phyloP scores from a whole-genome alignment of 805 yeast species.

The Komagataella pseudopastoris region DNA sequence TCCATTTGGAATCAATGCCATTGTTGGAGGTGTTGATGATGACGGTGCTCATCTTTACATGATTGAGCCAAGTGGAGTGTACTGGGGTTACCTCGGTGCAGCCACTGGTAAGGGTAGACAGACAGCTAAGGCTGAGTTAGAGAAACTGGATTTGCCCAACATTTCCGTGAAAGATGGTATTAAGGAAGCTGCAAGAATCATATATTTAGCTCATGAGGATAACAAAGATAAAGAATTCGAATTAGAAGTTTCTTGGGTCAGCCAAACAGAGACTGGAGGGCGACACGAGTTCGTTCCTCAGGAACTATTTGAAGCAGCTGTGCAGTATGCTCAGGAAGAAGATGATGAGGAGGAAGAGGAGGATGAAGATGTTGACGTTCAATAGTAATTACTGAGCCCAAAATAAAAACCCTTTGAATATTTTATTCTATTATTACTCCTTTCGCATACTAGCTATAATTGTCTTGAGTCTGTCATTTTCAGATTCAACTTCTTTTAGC shows the following conservation, averaged over 20 bases:
- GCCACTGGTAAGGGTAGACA: constrained; percentile 99
- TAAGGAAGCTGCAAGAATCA: constrained; percentile 86
- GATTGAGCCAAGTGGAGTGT: constrained; percentile 95
- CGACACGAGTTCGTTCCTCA: constrained; percentile 70
- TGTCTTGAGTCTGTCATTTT: constrained; percentile 25
- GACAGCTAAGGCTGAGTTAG: constrained; percentile 93
- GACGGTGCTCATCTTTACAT: constrained; percentile 87
- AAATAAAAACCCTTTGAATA: not conserved
- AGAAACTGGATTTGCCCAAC: constrained; percentile 65
- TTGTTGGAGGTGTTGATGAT: constrained; percentile 86
- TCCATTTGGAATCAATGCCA: constrained; percentile 91
- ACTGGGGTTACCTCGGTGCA: constrained; percentile 96
- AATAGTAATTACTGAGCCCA: not conserved
- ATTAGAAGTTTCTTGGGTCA: constrained; percentile 85
- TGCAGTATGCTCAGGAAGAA: constrained; percentile 70
- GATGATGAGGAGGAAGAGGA: constrained; percentile 67
- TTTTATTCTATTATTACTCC: not conserved
- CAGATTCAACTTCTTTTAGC: constrained; percentile 39
- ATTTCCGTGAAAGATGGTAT: constrained; percentile 73
- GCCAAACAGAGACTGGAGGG: constrained; percentile 64
- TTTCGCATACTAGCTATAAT: not conserved
- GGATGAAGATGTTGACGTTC: constrained; percentile 26
- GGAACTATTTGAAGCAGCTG: constrained; percentile 71
- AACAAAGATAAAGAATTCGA: constrained; percentile 96
- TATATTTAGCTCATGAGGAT: constrained; percentile 92